A percentile compares a stretch with the other conserved stretches of the same genome.
phyloP scores from a whole-genome alignment of 169 alveolate species.

The Amoebophrya sp. region DNA sequence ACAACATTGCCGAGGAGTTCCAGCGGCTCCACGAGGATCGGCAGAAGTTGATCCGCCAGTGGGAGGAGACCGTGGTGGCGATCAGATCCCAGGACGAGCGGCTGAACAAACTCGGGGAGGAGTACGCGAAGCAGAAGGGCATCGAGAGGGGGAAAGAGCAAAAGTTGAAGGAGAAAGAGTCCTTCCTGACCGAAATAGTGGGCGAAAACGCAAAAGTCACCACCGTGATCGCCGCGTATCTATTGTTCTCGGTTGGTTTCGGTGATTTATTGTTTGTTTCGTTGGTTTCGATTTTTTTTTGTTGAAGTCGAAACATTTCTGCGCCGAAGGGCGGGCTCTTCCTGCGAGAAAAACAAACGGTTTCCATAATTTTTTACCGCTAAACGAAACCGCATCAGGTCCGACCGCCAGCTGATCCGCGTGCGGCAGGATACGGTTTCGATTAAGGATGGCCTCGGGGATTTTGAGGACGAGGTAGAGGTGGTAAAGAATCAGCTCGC shows the following conservation, averaged over 20 bases:
- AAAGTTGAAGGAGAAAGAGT: not conserved
- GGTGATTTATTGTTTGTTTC: not conserved
- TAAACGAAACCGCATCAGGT: not conserved
- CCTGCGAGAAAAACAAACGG: constrained; percentile 19
- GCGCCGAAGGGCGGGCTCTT: constrained; percentile 11
- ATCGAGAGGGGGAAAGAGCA: constrained; percentile 4
- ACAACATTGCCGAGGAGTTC: constrained; percentile 70
- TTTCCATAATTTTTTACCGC: no score
- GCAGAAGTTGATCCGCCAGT: constrained; percentile 56
- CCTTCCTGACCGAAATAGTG: not conserved
- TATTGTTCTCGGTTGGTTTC: no score
- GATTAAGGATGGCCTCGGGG: constrained; percentile 16
- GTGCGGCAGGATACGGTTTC: constrained; percentile 14
- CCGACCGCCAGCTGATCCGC: constrained; percentile 21
- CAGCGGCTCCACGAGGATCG: constrained; percentile 54
- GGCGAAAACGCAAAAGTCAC: not conserved
- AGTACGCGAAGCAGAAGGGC: constrained; percentile 29
- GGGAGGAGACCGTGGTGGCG: constrained; percentile 56
- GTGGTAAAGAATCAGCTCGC: constrained; percentile 52
- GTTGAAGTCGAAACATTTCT: not conserved
- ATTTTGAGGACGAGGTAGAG: constrained; percentile 42
- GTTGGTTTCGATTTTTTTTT: constrained; percentile 1
- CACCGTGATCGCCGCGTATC: not conserved
- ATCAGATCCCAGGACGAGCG: constrained; percentile 53
- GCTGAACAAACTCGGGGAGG: constrained; percentile 48